These are phyloP conservation scores for Xylaria venustula DNA, from an alignment of 495 filamentous ascomycete genomes.

Conservation along the genomic window DNA sequence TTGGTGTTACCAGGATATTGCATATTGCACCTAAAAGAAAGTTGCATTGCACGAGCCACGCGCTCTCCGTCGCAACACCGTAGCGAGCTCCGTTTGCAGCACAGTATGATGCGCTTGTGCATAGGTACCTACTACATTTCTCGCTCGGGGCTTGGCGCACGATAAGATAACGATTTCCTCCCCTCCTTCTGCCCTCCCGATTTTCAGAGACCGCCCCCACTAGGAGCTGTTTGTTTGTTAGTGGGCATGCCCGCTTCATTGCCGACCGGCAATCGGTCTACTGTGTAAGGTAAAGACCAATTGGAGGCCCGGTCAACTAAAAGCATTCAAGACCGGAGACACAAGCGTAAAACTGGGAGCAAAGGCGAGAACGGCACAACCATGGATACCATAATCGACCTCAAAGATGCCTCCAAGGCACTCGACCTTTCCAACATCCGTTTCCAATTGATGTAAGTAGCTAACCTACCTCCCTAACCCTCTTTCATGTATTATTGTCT, in stretches of 20 bases:
- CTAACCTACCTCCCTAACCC: conserved; percentile 1
- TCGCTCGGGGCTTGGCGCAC: too few relatives aligned
- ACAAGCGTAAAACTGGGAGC: neutral
- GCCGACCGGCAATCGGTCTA: too few relatives aligned
- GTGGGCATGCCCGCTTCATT: neutral
- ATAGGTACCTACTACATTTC: neutral
- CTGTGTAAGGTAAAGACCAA: too few relatives aligned
- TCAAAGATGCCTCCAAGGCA: conserved; percentile 77
- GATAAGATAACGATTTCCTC: conserved; percentile 5
- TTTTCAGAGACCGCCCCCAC: neutral
- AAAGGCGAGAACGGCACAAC: neutral
- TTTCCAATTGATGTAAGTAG: conserved; percentile 84
- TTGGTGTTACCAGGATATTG: too few relatives aligned
- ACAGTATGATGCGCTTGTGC: conserved; percentile 12
- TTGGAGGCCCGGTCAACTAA: too few relatives aligned
- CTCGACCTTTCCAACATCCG: conserved; percentile 90
- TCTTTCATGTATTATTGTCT: neutral
- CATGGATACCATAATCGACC: conserved; percentile 91
- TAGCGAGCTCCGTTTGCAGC: neutral
- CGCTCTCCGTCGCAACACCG: neutral
- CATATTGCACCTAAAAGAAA: too few relatives aligned
- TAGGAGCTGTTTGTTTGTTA: neutral
- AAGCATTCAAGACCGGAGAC: too few relatives aligned
- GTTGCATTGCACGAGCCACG: conserved; percentile 7
- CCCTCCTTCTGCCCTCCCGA: neutral